These are phyloP conservation scores for Gaeumannomyces tritici DNA, from an alignment of 2,329 filamentous ascomycete species.

Conservation along the genomic window DNA sequence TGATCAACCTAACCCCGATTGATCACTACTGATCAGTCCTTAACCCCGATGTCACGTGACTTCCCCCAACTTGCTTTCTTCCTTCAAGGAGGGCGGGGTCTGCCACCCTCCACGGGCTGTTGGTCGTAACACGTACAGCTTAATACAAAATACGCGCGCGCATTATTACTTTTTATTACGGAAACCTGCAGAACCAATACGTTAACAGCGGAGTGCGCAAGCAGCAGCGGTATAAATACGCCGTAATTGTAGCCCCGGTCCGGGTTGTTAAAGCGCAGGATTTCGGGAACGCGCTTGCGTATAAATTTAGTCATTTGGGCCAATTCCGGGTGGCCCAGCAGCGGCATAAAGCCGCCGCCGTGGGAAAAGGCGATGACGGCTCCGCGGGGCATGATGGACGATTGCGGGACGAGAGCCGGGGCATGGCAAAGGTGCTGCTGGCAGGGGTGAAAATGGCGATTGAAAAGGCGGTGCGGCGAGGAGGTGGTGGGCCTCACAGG, in stretches of 20 bases:
- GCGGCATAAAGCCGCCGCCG: slow-evolving; percentile 46
- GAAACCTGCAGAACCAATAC: slow-evolving; percentile 48
- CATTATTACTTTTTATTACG: slow-evolving; percentile 41
- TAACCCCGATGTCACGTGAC: too few relatives aligned
- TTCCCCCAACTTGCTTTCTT: too few relatives aligned
- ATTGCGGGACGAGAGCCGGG: not conserved
- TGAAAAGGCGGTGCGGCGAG: not conserved
- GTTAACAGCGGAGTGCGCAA: slow-evolving; percentile 40
- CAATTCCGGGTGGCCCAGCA: slow-evolving; percentile 45
- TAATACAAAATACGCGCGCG: slow-evolving; percentile 37
- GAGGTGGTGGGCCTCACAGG: too few relatives aligned
- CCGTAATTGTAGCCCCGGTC: slow-evolving; percentile 49
- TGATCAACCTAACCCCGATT: too few relatives aligned
- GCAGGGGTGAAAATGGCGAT: not conserved
- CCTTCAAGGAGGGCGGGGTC: too few relatives aligned
- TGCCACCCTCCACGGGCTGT: too few relatives aligned
- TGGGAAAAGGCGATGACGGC: slow-evolving; percentile 40
- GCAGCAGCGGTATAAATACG: slow-evolving; percentile 48
- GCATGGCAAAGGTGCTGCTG: not conserved
- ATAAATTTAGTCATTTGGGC: slow-evolving; percentile 40
- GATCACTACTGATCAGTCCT: too few relatives aligned
- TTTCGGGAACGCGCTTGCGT: slow-evolving; percentile 40
- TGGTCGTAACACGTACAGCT: too few relatives aligned
- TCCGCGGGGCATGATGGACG: slow-evolving; percentile 10
- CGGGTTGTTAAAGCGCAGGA: slow-evolving; percentile 43